Evolutionary conservation across 306 rosid genomes (phyloP), one percentile per base, ranked within the genome.

Genomic region (Geum urbanum): DNA sequence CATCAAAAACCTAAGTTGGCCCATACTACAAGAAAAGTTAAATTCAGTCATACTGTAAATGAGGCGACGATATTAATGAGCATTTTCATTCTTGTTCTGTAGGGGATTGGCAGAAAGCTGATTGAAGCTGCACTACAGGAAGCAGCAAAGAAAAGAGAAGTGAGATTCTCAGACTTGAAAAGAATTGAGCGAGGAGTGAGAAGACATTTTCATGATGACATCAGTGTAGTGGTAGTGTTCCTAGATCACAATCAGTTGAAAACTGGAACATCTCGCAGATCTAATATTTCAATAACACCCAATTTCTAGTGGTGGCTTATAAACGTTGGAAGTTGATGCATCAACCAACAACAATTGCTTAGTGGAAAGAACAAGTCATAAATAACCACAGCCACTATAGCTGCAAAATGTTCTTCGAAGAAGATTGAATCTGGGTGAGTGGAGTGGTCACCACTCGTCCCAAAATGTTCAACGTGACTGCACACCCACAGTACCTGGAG

Each of bases 91-190:
- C 47, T 10, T 24, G 6, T 20, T 65, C 15, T 66, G 55, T 84
- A 88, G 97, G 97, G 97, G 64, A 89, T 88, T 39, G 87, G 87
- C 10, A 83, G 80, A 74, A 85, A 82, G 81, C 90, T 85, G 54
- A 63, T 85, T 32, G 86, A 88, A 74, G 88, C 88, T 69, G 96
- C 98, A 51, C 82, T 92, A 9, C 63, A 86, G 74, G 92, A 79
- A 85, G 96, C 98, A 39, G 96, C 98, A 18, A 90, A 84, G 84
- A 92, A 90, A 74, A 83, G 96, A 70, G 96, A 92, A 55, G 88
- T 92, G 85, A 83, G 88, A 67, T 83, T 83, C 20, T 16, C 91
- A 5, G 98, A 92, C 70, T 82, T 92, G 58, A 85, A 90, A 65
- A 86, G 74, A 82, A 81, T 90, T 18, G 96, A 90, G 45, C 77